Evolutionary conservation across 371 early-diverging fungal genomes (phyloP).

Genomic region (Rhizopus stolonifer): DNA sequence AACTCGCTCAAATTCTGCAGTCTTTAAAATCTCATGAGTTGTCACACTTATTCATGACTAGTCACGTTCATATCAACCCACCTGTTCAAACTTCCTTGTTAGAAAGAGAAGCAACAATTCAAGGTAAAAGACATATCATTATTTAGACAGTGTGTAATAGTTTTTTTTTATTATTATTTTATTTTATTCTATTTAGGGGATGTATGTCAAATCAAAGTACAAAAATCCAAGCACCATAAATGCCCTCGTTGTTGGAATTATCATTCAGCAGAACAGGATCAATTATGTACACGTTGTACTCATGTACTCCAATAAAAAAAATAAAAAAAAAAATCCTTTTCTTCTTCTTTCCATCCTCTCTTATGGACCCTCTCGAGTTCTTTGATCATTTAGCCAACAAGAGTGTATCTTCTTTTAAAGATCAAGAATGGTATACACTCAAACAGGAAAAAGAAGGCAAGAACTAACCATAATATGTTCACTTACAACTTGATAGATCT

Average conservation of each 20-base stretch:
- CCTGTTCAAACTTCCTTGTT: background rate
- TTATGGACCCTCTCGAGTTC: constrained; percentile 26
- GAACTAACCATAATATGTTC: too few species aligned
- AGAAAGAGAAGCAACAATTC: constrained; percentile 22
- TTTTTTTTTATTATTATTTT: too few species aligned
- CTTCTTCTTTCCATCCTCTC: constrained; percentile 8
- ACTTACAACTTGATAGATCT: too few species aligned
- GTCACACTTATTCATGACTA: constrained; percentile 52
- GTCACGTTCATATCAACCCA: constrained; percentile 40
- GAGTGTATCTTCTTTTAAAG: background rate
- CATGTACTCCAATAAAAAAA: constrained; percentile 24
- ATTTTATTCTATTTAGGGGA: constrained; percentile 12
- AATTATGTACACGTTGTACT: constrained; percentile 44
- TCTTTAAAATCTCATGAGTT: constrained; percentile 31
- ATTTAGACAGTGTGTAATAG: too few species aligned
- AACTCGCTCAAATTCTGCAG: constrained; percentile 20
- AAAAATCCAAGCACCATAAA: constrained; percentile 32
- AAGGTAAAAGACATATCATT: constrained; percentile 26
- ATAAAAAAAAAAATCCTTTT: constrained; percentile 11
- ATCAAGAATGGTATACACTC: constrained; percentile 23
- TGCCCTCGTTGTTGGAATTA: constrained; percentile 61
- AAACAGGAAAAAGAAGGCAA: constrained; percentile 30
- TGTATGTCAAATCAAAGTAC: constrained; percentile 28
- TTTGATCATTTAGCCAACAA: constrained; percentile 22
- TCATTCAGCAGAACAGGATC: constrained; percentile 30